Percentiles rank a stretch among this genome's conserved stretches.
Conservation (phyloP, 495 filamentous ascomycete genomes). For the Aspergillus mulundensis region DNA sequence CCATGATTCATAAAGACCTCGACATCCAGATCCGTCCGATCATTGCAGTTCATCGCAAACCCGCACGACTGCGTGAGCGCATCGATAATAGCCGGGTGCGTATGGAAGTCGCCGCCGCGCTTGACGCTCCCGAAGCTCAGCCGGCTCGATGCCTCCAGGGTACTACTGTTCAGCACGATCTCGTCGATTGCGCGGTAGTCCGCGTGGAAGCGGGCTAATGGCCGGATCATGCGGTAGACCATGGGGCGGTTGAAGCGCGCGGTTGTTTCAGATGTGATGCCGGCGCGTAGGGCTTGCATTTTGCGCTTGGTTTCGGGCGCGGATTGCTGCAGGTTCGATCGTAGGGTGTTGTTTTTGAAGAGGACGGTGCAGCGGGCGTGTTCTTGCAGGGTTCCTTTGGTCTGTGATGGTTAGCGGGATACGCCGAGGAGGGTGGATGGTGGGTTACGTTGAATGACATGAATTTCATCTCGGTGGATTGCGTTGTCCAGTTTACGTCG, state of each 20-base stretch:
- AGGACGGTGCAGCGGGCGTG: background rate
- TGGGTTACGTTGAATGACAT: too few relatives aligned
- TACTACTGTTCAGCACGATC: background rate
- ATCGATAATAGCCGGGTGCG: too few relatives aligned
- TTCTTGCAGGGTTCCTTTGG: too few relatives aligned
- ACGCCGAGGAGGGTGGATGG: too few relatives aligned
- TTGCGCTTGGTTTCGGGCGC: background rate
- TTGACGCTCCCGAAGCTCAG: background rate
- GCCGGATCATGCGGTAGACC: constrained; percentile 1
- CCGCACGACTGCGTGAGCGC: too few relatives aligned
- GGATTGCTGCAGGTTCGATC: background rate
- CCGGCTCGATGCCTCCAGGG: background rate
- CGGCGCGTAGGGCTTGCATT: background rate
- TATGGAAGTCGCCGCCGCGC: too few relatives aligned
- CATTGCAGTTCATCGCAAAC: too few relatives aligned
- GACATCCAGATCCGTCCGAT: too few relatives aligned
- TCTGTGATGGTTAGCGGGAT: too few relatives aligned
- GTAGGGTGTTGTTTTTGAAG: background rate
- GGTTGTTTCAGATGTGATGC: background rate
- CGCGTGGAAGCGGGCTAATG: background rate
- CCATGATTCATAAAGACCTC: too few relatives aligned
- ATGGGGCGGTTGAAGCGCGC: background rate
- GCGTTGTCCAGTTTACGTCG: background rate
- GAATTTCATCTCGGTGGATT: background rate
- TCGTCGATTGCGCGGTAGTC: background rate